Evolutionary conservation across 2,329 filamentous ascomycete genomes (phyloP), one percentile per base, ranked within the genome.

Genomic region (Metarhizium humberi): DNA sequence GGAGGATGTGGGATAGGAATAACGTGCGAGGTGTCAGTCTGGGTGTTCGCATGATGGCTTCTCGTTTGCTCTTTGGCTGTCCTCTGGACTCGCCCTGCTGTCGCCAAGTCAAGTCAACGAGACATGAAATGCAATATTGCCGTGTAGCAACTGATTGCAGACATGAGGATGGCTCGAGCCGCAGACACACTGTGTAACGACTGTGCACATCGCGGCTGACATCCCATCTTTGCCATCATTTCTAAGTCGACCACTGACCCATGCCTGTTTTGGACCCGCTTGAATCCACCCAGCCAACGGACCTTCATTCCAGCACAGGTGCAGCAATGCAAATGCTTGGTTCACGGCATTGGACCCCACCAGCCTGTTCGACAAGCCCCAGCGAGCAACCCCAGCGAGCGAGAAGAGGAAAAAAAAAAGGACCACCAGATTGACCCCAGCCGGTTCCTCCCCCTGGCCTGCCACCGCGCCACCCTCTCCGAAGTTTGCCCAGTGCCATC

Each of bases 231-330:
- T 10, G 49, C 29, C 34, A 14, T 51, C 16, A 45, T 40, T 13
- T 11, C 13, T 14, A 13, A 16, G 38, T 16, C 5, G 42, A 18
- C 42, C 42, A 20, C n/a, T 25, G 42, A 45, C 18, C 42, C 42
- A 45, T 45, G 42, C 42, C 6, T 45, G 42, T 45, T 42, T 51
- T 38, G 50, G 38, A 34, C 38, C 50, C 50, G 30, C 50, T 14
- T 16, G 34, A 52, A 40, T 16, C 34, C 50, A 52, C 38, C 38
- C 34, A 52, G 36, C 25, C 38, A 6, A 40, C 18, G 36, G 50
- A n/a, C 50, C 50, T 42, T 52, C 50, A 52, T 52, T 52, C 50
- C 50, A 52, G 18, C 50, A 52, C 36, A 36, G 36, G 14, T 43
- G 38, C 50, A 16, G 32, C 10, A 14, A 40, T 16, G 5, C 4